Evolutionary conservation across 495 filamentous ascomycete genomes (phyloP).

Genomic region (Talaromyces proteolyticus): DNA sequence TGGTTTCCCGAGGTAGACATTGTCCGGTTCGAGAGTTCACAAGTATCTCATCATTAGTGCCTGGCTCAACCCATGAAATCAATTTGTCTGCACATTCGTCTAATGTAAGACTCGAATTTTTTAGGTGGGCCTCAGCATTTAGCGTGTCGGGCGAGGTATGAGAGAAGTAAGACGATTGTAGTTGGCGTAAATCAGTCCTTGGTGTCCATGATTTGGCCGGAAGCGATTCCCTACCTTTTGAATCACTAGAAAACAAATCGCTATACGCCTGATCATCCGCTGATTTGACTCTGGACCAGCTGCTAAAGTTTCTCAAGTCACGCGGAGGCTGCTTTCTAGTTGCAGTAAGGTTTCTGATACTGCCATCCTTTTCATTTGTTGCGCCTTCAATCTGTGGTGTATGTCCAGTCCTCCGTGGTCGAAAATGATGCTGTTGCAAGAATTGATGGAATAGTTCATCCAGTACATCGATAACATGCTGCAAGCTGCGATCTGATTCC

Average conservation of each 20-base stretch:
- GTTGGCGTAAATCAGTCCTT: too few species aligned
- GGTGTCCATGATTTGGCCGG: neutral
- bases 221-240: neutral
- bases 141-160: neutral
- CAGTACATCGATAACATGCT: constrained; percentile 55
- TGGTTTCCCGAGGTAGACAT: constrained; percentile 19
- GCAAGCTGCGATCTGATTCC: constrained; percentile 38
- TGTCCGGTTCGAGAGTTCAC: constrained; percentile 61
- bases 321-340: neutral
- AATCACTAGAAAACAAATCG: neutral
- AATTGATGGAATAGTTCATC: constrained; percentile 60
- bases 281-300: constrained; percentile 66
- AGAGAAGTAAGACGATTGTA: neutral
- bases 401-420: constrained; percentile 34
- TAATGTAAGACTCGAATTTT: neutral
- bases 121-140: neutral
- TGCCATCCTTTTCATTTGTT: neutral
- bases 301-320: constrained; percentile 33
- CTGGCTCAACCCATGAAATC: constrained; percentile 64
- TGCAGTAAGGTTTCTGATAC: neutral
- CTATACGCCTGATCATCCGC: constrained; percentile 24
- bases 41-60: constrained; percentile 49
- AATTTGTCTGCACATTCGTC: constrained; percentile 18
- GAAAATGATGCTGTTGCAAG: constrained; percentile 59
- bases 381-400: neutral